Evolutionary conservation across 1,139 yeast genomes (phyloP).

Genomic region (Hemisphaericaspora subhashii): DNA sequence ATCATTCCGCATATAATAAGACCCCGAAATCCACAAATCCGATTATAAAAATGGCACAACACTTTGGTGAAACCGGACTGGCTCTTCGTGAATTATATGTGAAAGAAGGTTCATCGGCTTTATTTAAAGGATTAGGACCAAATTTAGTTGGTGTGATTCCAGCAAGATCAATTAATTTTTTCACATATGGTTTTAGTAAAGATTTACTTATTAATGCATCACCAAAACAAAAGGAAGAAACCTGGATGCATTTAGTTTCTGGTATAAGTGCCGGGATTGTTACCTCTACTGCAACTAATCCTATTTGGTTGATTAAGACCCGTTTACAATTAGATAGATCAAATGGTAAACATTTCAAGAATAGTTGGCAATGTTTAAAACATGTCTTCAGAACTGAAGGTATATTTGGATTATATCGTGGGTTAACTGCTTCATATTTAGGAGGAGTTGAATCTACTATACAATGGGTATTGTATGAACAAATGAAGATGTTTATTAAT

Average conservation of each 20-base stretch:
- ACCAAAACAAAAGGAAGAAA: conserved; percentile 75
- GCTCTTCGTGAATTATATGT: conserved; percentile 69
- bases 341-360: conserved; percentile 65
- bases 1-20: conserved; percentile 41
- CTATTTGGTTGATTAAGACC: conserved; percentile 98
- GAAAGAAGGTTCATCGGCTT: conserved; percentile 79
- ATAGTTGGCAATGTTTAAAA: conserved; percentile 81
- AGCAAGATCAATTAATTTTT: conserved; percentile 94
- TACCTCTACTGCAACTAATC: conserved; percentile 97
- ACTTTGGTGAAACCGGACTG: conserved; percentile 78
- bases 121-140: conserved; percentile 95
- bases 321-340: conserved; percentile 85
- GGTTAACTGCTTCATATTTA: conserved; percentile 88
- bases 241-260: conserved; percentile 82
- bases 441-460: conserved; percentile 93
- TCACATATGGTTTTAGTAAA: conserved; percentile 92
- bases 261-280: conserved; percentile 95
- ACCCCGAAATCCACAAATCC: conserved; percentile 44
- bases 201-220: conserved; percentile 65
- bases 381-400: conserved; percentile 80
- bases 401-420: conserved; percentile 73
- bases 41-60: conserved; percentile 53
- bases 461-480: conserved; percentile 97
- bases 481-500: conserved; percentile 75
- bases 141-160: conserved; percentile 98